Conservation (phyloP, 345 rosid species). For the Lenwebbia sp. region DNA sequence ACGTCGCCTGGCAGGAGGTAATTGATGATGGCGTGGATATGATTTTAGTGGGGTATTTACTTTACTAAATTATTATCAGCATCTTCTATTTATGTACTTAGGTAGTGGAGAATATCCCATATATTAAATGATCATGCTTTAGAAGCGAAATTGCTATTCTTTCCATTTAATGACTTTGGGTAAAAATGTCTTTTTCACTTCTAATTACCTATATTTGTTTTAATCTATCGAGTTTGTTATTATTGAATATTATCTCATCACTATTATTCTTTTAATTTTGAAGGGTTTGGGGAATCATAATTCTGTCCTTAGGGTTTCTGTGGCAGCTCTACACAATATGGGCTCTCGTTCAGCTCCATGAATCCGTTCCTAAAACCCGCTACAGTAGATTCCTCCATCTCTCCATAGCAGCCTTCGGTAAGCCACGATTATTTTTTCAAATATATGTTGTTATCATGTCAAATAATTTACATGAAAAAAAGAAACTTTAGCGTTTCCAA, state of each 20-base stretch:
- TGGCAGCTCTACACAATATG: slow-evolving; percentile 81
- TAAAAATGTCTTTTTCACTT: not conserved
- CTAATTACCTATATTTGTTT: not conserved
- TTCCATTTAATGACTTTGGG: not conserved
- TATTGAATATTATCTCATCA: not conserved
- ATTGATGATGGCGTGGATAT: too few relatives aligned
- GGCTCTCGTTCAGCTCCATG: slow-evolving; percentile 77
- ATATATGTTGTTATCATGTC: rapidly evolving
- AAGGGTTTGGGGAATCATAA: slow-evolving; percentile 72
- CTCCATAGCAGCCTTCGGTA: slow-evolving; percentile 53
- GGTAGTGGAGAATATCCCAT: not conserved
- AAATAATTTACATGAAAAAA: not conserved
- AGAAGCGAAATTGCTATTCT: not conserved
- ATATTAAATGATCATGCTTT: not conserved
- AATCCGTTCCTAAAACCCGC: slow-evolving; percentile 38
- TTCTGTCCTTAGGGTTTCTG: slow-evolving; percentile 39
- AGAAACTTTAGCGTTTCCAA: not conserved
- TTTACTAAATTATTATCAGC: too few relatives aligned
- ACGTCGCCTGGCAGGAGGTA: too few relatives aligned
- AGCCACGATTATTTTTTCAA: not conserved
- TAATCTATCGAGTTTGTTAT: not conserved
- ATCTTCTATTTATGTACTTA: too few relatives aligned
- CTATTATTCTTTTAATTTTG: not conserved
- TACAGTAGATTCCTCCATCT: slow-evolving; percentile 68
- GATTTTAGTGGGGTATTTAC: too few relatives aligned